Base-by-base conservation (phyloP, 2,329 filamentous ascomycete species). In the Neoascochyta sp. region DNA sequence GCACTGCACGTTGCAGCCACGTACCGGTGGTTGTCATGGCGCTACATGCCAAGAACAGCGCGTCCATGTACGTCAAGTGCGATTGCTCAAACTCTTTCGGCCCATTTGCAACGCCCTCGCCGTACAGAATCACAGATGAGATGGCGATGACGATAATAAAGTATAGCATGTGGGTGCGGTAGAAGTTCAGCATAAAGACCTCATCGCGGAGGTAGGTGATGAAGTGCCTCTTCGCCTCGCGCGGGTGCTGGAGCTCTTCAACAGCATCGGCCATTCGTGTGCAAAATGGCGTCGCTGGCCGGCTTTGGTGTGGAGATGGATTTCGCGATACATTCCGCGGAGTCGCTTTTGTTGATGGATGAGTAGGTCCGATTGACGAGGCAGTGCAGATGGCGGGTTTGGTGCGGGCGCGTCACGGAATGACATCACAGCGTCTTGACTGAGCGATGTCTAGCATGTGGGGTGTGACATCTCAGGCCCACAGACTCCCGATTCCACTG, bases 1-100 rank as follows among this genome's bases (percentile, higher is more conserved):
- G n/a, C n/a, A 8, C 15, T 9, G 6, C 8, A 20, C 18, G 7
- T 3, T 1, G 8, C 12, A 9, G 14, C 2, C 4, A 19, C 32
- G 7, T 39, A 45, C 48, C 52, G 7, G 51, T 58, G 3, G 52
- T 58, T 7, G 54, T 57, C 50, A 58, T 58, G 9, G 54, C 52
- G 33, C 51, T 55, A 14, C 44, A 49, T 17, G 47, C 47, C 6
- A 58, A 26, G 21, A 55, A 57, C 9, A 58, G 24, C 3, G 51
- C 52, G 20, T 58, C 43, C 12, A 50, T 46, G 16, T 57, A 58
- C 4, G 39, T 47, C 7, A 57, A 18, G 18, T 44, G 43, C 5
- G 33, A 44, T 19, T 37, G 32, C 7, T 34, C 21, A n/a, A 41
- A 28, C 16, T 43, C 44, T 9, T 46, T 36, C 6, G 45, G 39